Conservation (phyloP, 2,329 filamentous ascomycete genomes). For the Sarocladiaceae sp. region DNA sequence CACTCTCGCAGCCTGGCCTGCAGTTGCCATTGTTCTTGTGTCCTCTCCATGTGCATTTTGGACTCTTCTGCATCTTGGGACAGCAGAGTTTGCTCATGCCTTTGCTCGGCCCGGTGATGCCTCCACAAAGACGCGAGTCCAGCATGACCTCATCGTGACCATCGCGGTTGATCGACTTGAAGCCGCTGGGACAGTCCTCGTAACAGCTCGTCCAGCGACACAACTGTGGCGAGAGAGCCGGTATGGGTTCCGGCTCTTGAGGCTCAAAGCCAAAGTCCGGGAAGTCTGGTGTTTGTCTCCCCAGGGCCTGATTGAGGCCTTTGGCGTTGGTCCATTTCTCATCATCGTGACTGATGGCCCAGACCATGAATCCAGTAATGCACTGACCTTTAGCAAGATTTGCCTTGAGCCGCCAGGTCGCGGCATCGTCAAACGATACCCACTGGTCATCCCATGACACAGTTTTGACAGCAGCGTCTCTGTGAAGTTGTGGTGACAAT, state of each 20-base stretch:
- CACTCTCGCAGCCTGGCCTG: constrained; percentile 12
- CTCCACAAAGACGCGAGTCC: constrained; percentile 2
- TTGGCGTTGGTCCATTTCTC: too few species aligned
- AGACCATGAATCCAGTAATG: constrained; percentile 23
- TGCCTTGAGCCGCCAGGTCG: constrained; percentile 26
- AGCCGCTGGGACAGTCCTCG: constrained; percentile 12
- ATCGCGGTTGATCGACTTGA: constrained; percentile 10
- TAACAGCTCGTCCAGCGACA: constrained; percentile 12
- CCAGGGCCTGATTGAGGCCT: too few species aligned
- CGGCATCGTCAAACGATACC: constrained; percentile 29
- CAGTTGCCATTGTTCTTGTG: constrained; percentile 15
- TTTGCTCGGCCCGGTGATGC: neutral
- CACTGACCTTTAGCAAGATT: constrained; percentile 23
- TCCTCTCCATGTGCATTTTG: constrained; percentile 14
- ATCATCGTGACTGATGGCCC: constrained; percentile 24
- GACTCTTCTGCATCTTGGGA: constrained; percentile 5
- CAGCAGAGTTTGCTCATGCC: constrained; percentile 9
- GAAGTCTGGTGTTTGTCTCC: too few species aligned
- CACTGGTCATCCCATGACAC: constrained; percentile 28
- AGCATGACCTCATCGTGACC: constrained; percentile 10
- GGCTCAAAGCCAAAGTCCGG: too few species aligned
- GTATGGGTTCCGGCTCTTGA: neutral
- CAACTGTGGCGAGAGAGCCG: neutral
- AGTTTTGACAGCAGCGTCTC: constrained; percentile 23
- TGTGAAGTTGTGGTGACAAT: constrained; percentile 16